Conservation (phyloP, 805 yeast species). For the Cyberlindnera amylophila region DNA sequence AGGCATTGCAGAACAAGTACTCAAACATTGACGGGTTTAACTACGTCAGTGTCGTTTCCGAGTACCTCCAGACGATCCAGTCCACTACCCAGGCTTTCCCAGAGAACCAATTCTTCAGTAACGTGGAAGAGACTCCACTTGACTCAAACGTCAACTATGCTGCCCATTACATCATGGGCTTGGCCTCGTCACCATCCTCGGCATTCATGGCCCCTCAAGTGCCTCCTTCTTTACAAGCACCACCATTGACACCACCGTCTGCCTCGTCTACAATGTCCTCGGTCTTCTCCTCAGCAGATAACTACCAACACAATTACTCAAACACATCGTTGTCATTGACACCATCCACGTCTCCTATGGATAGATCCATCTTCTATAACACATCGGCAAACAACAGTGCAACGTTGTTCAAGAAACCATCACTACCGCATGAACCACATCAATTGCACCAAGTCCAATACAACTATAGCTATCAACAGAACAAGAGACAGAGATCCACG, state of each 20-base stretch:
- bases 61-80: constrained; percentile 28
- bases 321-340: constrained; percentile 15
- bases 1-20: constrained; percentile 25
- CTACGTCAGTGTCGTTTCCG: constrained; percentile 30
- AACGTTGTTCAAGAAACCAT: constrained; percentile 8
- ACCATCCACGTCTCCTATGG: constrained; percentile 17
- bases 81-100: constrained; percentile 12
- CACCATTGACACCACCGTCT: constrained; percentile 33
- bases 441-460: constrained; percentile 10
- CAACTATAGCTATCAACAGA: not conserved
- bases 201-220: constrained; percentile 15
- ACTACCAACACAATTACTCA: constrained; percentile 13
- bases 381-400: constrained; percentile 5
- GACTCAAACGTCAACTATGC: constrained; percentile 5
- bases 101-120: constrained; percentile 8
- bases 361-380: constrained; percentile 8
- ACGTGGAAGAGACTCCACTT: constrained; percentile 12
- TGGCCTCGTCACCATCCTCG: constrained; percentile 6
- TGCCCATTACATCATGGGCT: constrained; percentile 14
- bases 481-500: constrained; percentile 6
- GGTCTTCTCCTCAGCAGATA: constrained; percentile 17
- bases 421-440: constrained; percentile 6
- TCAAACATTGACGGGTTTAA: constrained; percentile 16
- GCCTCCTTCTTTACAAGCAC: constrained; percentile 14
- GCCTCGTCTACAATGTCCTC: constrained; percentile 28